phyloP scores from a whole-genome alignment of 306 rosid genomes.

The Vigna angularis region DNA sequence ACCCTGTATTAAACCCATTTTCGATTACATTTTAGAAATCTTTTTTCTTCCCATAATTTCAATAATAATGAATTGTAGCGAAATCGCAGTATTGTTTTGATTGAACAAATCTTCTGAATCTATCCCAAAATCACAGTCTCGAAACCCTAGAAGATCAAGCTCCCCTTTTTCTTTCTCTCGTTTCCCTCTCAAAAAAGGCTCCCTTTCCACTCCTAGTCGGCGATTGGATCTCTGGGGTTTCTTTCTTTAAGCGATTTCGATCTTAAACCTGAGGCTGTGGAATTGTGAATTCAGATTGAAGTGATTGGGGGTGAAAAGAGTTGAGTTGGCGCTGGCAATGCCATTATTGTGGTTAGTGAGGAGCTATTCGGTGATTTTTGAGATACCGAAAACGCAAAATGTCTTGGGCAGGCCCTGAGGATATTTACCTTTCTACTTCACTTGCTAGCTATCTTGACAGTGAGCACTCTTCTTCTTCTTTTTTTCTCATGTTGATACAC shows the following conservation, averaged over 20 bases:
- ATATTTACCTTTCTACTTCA: constrained; percentile 90
- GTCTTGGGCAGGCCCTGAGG: constrained; percentile 99
- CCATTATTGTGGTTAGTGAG: constrained; percentile 59
- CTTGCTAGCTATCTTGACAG: constrained; percentile 99
- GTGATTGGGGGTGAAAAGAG: constrained; percentile 44
- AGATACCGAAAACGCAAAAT: constrained; percentile 62
- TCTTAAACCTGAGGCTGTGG: constrained; percentile 36
- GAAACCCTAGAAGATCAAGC: constrained; percentile 47
- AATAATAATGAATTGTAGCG: neutral
- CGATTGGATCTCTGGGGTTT: constrained; percentile 56
- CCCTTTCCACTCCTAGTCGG: constrained; percentile 45
- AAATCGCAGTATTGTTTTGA: neutral
- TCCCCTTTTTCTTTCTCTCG: neutral
- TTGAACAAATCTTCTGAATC: neutral
- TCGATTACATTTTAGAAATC: neutral
- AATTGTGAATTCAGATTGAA: constrained; percentile 23
- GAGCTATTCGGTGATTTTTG: constrained; percentile 61
- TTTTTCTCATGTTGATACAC: constrained; percentile 13
- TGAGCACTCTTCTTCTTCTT: constrained; percentile 51
- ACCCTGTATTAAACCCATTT: no score
- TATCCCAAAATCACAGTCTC: constrained; percentile 27
- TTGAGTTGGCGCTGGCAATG: constrained; percentile 70
- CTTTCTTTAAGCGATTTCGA: constrained; percentile 38
- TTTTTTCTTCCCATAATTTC: neutral
- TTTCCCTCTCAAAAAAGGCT: constrained; percentile 27